These are phyloP conservation scores for Suhomyces bolitotheri DNA, from an alignment of 1,139 yeast species.

Conservation along the genomic window DNA sequence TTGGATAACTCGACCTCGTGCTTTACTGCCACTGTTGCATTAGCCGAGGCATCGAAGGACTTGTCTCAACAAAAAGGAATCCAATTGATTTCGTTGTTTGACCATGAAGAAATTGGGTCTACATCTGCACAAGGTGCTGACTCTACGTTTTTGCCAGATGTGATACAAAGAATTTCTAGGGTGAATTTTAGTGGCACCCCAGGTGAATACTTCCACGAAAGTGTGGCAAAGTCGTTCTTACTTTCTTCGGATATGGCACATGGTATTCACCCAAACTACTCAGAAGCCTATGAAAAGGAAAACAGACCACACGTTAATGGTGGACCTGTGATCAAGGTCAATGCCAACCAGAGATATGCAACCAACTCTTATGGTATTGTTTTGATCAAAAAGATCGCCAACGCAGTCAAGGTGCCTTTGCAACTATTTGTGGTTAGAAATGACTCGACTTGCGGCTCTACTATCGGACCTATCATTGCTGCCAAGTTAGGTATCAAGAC, in stretches of 20 bases:
- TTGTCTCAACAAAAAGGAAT: slow-evolving; percentile 55
- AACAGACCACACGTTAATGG: slow-evolving; percentile 80
- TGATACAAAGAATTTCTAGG: slow-evolving; percentile 64
- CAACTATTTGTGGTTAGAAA: slow-evolving; percentile 88
- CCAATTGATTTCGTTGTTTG: slow-evolving; percentile 77
- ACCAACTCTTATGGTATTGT: slow-evolving; percentile 92
- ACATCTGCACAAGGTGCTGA: slow-evolving; percentile 96
- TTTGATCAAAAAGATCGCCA: slow-evolving; percentile 70
- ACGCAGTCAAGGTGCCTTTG: slow-evolving; percentile 62
- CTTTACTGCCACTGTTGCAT: slow-evolving; percentile 71
- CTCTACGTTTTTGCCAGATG: slow-evolving; percentile 82
- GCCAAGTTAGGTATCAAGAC: slow-evolving; percentile 89
- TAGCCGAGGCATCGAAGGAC: slow-evolving; percentile 53
- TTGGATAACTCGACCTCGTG: slow-evolving; percentile 89
- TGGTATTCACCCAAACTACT: slow-evolving; percentile 93
- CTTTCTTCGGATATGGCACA: slow-evolving; percentile 96
- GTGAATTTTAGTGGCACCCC: slow-evolving; percentile 26
- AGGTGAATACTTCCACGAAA: slow-evolving; percentile 48
- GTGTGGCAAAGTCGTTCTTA: slow-evolving; percentile 81
- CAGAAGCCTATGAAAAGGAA: slow-evolving; percentile 67
- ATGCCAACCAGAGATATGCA: slow-evolving; percentile 93
- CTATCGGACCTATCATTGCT: slow-evolving; percentile 92
- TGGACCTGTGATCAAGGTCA: slow-evolving; percentile 92
- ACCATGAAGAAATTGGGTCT: slow-evolving; percentile 95
- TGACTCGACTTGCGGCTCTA: slow-evolving; percentile 93